Base-by-base conservation (phyloP, 2,329 filamentous ascomycete species). In the Apiospora sp. region DNA sequence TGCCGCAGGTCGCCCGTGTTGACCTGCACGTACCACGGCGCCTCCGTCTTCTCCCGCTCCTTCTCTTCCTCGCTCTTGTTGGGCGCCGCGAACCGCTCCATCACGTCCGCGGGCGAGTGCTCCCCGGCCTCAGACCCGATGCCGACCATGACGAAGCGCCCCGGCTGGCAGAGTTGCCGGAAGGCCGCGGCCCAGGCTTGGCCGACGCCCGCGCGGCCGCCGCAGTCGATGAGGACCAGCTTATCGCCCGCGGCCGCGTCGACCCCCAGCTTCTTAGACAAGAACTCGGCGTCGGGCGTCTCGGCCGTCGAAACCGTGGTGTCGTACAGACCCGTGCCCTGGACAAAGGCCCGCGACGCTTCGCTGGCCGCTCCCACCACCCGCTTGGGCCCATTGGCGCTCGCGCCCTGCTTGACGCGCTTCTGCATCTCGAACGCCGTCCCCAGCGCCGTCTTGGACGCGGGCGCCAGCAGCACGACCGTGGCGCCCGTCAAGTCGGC, bases 401-500 rank as follows among this genome's bases (percentile, higher is more conserved):
- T 75, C 4, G 68, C 72, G 5, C 68, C 61, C 24, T 19, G 69
- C 41, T 43, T 19, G 6, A 46, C 71, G 44, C 67, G 27, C 27
- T 71, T 74, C 58, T n/a, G 58, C 5, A 81, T 70, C 8, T 76
- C 71, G 27, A 73, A 34, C 1, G 77, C 75, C 70, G 79, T 79
- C 1, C 75, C 43, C 0, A 75, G 72, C 0, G 74, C 79, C 73
- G 76, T 77, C 73, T 80, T 81, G 68, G 77, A 78, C 13, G 78
- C 79, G 4, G 79, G 79, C 8, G 79, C 79, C 67, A 81, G 76
- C 22, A 81, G 73, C 3, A 85, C 72, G 1, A 84, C 78, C 27
- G 76, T 80, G 5, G 82, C 80, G 10, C 75, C 79, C 1, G 75
- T 71, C 0, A 85, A 71, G 34, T 84, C 81, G 2, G 78, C 80